Evolutionary conservation across 2,329 filamentous ascomycete species (phyloP).

Genomic region (Mollisia scopiformis): DNA sequence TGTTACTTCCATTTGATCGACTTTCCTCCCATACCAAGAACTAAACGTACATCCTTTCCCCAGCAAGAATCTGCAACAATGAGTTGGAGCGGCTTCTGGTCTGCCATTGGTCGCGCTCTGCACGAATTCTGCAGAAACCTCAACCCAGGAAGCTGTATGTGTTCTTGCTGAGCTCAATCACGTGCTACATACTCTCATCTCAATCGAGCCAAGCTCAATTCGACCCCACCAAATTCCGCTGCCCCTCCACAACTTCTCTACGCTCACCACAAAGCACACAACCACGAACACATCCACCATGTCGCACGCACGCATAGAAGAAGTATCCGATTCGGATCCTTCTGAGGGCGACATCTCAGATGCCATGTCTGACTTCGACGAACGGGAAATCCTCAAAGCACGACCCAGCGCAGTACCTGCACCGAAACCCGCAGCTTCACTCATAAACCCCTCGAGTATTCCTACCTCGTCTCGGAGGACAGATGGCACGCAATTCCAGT

Average conservation of each 20-base stretch:
- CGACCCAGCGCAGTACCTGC: constrained; percentile 35
- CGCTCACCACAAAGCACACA: not conserved
- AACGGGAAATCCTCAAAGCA: constrained; percentile 40
- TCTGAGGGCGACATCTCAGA: constrained; percentile 81
- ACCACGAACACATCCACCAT: constrained; percentile 49
- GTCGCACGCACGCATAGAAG: constrained; percentile 89
- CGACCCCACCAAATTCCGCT: constrained; percentile 18
- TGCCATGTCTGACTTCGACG: constrained; percentile 59
- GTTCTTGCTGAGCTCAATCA: constrained; percentile 10
- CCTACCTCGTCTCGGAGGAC: constrained; percentile 37
- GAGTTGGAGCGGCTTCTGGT: constrained; percentile 12
- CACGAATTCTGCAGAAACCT: constrained; percentile 16
- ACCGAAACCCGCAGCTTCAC: constrained; percentile 30
- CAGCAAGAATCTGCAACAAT: constrained; percentile 3
- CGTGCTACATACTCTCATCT: not conserved
- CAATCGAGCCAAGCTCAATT: constrained; percentile 5
- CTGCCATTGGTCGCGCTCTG: constrained; percentile 10
- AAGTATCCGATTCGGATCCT: constrained; percentile 76
- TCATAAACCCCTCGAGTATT: constrained; percentile 43
- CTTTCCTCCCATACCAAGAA: no score
- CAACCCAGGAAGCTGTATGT: constrained; percentile 19
- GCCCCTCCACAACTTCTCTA: constrained; percentile 7
- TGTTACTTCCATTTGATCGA: no score
- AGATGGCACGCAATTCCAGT: constrained; percentile 40
- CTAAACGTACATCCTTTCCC: not conserved